A percentile compares a stretch with the other conserved stretches of the same genome.
Evolutionary conservation across 441 rosid genomes (phyloP).

Genomic region (Pelargonium citronellum): DNA sequence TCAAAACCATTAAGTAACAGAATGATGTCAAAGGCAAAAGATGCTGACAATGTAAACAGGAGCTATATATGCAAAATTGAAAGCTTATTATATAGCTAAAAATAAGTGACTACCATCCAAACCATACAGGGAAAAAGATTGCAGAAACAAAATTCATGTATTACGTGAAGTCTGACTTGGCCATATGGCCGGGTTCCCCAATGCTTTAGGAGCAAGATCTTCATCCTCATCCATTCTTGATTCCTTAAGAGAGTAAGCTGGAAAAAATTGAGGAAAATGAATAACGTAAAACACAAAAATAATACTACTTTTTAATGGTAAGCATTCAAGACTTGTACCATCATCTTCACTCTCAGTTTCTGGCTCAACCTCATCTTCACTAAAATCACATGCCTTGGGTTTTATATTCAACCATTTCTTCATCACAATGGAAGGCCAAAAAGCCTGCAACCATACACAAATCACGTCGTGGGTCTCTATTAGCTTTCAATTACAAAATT

Average conservation of each 20-base stretch:
- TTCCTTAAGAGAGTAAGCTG: slow-evolving; percentile 67
- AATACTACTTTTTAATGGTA: neutral
- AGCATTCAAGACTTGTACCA: slow-evolving; percentile 36
- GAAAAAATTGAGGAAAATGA: slow-evolving; percentile 17
- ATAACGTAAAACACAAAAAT: neutral
- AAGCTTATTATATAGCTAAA: too few relatives aligned
- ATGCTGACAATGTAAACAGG: neutral
- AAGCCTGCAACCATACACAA: slow-evolving; percentile 44
- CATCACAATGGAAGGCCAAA: slow-evolving; percentile 96
- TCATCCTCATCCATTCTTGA: slow-evolving; percentile 28
- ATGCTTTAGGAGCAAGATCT: slow-evolving; percentile 27
- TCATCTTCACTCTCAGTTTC: slow-evolving; percentile 94
- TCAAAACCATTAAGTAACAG: neutral
- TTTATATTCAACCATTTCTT: slow-evolving; percentile 93
- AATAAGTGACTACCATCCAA: too few relatives aligned
- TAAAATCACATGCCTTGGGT: slow-evolving; percentile 74
- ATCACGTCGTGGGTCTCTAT: slow-evolving; percentile 5
- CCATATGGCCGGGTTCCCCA: slow-evolving; percentile 32
- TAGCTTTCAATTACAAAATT: slow-evolving; percentile 4
- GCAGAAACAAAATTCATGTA: slow-evolving; percentile 14
- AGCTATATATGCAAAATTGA: neutral
- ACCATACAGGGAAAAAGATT: neutral
- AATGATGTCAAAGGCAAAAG: neutral
- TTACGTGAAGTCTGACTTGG: slow-evolving; percentile 54
- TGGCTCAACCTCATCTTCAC: slow-evolving; percentile 88